Base-by-base conservation (phyloP, 2,329 filamentous ascomycete genomes). In the Endoconidiophora laricicola region DNA sequence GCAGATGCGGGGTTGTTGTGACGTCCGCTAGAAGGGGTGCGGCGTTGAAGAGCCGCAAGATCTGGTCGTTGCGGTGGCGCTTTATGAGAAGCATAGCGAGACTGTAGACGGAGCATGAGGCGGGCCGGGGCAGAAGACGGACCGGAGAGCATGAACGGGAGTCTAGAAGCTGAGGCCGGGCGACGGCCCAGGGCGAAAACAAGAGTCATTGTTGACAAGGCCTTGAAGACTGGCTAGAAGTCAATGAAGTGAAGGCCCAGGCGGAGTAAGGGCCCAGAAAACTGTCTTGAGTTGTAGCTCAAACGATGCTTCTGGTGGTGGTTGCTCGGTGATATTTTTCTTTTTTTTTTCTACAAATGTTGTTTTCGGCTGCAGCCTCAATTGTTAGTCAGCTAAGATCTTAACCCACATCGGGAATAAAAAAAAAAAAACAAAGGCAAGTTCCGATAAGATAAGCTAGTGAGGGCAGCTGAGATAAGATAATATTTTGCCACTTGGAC, bases 31-130 rank as follows among this genome's bases (percentile, higher is more conserved):
- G 7, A 22, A 38, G 9, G 16, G 40, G 22, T 16, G 36, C 41
- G 52, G 44, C 44, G 54, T 52, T 50, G 52, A 40, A 54, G 44
- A 44, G 49, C 39, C 47, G 49, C 53, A 49, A 45, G 44, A 39
- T 48, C 41, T 40, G 47, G 52, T 23, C 46, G 50, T 4, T 20
- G 39, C 6, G 22, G 10, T n/a, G 49, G 9, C n/a, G 41, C 42
- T 44, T 53, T 52, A 20, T 50, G 52, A 7, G 50, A 47, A 24
- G 44, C 49, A 33, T 46, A 29, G 3, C 47, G 42, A 40, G 42
- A 12, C 38, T 37, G 37, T 9, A 24, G 18, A 49, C 26, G 47
- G n/a, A 49, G 39, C 9, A 20, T 23, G n/a, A 49, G n/a, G 12
- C 36, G 22, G 39, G 23, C 12, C 24, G 43, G 22, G 39, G 42